Evolutionary conservation across 192 early-diverging fungal species (phyloP).

Genomic region (Podila clonocystis): DNA sequence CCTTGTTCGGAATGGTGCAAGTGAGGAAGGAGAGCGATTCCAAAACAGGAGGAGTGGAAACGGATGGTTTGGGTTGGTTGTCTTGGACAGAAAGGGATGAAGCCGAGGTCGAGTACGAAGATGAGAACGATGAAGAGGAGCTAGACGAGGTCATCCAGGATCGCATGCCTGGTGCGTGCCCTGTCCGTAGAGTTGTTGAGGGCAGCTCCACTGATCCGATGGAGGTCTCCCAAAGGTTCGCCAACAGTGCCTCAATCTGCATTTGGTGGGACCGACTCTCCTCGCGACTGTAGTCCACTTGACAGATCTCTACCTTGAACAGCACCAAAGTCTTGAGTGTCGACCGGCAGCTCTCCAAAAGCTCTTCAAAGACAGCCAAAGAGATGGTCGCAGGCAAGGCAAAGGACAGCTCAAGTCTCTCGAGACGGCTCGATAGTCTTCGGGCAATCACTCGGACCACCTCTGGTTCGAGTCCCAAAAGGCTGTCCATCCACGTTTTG

Average conservation of each 20-base stretch:
- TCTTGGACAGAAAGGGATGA: slow-evolving; percentile 1
- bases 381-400: slow-evolving; percentile 15
- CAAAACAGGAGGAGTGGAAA: neutral
- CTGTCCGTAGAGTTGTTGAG: neutral
- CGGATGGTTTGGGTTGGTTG: neutral
- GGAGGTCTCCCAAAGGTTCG: slow-evolving; percentile 7
- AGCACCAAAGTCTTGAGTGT: slow-evolving; percentile 22
- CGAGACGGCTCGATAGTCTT: slow-evolving; percentile 15
- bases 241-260: slow-evolving; percentile 22
- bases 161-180: neutral
- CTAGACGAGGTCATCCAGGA: neutral
- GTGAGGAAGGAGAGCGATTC: slow-evolving; percentile 25
- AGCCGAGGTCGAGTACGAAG: slow-evolving; percentile 12
- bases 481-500: slow-evolving; percentile 16
- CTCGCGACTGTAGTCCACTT: slow-evolving; percentile 14
- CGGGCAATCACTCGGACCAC: slow-evolving; percentile 28
- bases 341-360: slow-evolving; percentile 26
- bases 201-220: neutral
- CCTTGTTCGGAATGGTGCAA: slow-evolving; percentile 23
- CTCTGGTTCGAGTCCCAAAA: slow-evolving; percentile 34
- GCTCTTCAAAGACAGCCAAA: slow-evolving; percentile 23
- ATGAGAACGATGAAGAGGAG: slow-evolving; percentile 12
- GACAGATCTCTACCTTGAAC: slow-evolving; percentile 23
- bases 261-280: slow-evolving; percentile 4
- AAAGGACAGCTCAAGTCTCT: slow-evolving; percentile 26